Percentiles rank a stretch among this genome's conserved stretches.
These are phyloP conservation scores for Zymoseptoria crescenta DNA, from an alignment of 2,329 filamentous ascomycete species.

Conservation along the genomic window DNA sequence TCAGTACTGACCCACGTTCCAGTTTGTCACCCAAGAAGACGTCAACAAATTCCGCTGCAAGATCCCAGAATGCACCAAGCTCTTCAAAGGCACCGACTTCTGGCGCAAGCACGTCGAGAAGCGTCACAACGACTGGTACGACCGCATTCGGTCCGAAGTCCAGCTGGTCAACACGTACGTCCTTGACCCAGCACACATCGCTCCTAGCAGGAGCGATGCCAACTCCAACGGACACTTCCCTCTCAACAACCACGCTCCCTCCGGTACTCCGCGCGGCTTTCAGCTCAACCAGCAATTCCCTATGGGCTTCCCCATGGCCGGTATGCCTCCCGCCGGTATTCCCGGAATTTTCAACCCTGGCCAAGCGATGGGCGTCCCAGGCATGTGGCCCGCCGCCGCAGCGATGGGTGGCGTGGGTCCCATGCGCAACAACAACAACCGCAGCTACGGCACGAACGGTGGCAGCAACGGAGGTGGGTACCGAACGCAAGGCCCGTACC, in stretches of 20 bases:
- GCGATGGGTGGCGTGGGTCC: slow-evolving; percentile 34
- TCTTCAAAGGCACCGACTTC: slow-evolving; percentile 95
- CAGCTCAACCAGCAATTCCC: slow-evolving; percentile 61
- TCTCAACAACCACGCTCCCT: slow-evolving; percentile 60
- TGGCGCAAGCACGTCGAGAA: slow-evolving; percentile 99
- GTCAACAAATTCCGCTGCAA: slow-evolving; percentile 96
- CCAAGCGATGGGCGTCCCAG: slow-evolving; percentile 38
- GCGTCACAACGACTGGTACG: slow-evolving; percentile 81
- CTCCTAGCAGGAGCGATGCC: slow-evolving; percentile 83
- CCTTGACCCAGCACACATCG: slow-evolving; percentile 87
- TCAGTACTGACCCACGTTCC: neutral
- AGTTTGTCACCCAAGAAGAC: slow-evolving; percentile 89
- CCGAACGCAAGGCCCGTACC: slow-evolving; percentile 25
- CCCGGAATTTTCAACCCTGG: slow-evolving; percentile 22
- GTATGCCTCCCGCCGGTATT: slow-evolving; percentile 34
- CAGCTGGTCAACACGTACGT: slow-evolving; percentile 90
- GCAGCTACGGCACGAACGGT: slow-evolving; percentile 28
- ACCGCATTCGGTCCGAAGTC: slow-evolving; percentile 74
- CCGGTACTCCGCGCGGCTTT: slow-evolving; percentile 86
- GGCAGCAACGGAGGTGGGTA: slow-evolving; percentile 19
- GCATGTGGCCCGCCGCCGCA: slow-evolving; percentile 13
- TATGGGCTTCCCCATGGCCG: slow-evolving; percentile 36
- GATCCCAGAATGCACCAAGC: slow-evolving; percentile 87
- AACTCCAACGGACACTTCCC: slow-evolving; percentile 96
- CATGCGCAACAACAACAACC: slow-evolving; percentile 26